Evolutionary conservation across 192 early-diverging fungal species (phyloP), one percentile per base, ranked within the genome.

Genomic region (Phycomyces blakesleeanus): DNA sequence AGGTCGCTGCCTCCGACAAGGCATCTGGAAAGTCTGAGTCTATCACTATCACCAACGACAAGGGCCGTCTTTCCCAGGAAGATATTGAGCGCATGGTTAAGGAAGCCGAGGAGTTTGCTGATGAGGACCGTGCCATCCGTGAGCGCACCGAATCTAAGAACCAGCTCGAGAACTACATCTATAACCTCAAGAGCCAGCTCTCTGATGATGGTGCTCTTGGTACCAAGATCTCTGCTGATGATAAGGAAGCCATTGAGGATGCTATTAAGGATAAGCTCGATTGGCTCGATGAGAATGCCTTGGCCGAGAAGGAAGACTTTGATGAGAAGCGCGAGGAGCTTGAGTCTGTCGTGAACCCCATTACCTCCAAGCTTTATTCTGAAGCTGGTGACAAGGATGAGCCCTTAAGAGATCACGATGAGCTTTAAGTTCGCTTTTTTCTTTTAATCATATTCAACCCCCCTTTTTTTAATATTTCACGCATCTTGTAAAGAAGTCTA

Each of bases 11-110:
- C 55, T 76, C 83, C 21, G 96, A 98, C 80, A 97, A 97, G 88
- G 94, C 87, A 67, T 96, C 94, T 51, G 96, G 96, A 67, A 95
- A 95, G 85, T 86, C 87, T 62, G 93, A 97, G 80, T 91, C 90
- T 59, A 94, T 98, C 78, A 92, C 93, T 61, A 96, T 98, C 75
- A 95, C 84, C 72, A 96, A 97, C 80, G 93, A 97, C 87, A 96
- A 96, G 87, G 93, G 91, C 44, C 90, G 94, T 66, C 85, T 97
- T 42, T 87, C 88, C 37, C 85, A 93, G 64, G 94, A 97, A 78
- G 96, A 97, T 54, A 97, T 98, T 79, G 87, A 95, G 64, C 92
- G 96, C 73, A 97, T 98, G 94, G 84, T 98, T 60, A 74, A 83
- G 66, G 96, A 98, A 75, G 96, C 95, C 63, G 94, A 96, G 81